Evolutionary conservation across 2,329 filamentous ascomycete genomes (phyloP), one percentile per base, ranked within the genome.

Genomic region (Karstenula rhodostoma): DNA sequence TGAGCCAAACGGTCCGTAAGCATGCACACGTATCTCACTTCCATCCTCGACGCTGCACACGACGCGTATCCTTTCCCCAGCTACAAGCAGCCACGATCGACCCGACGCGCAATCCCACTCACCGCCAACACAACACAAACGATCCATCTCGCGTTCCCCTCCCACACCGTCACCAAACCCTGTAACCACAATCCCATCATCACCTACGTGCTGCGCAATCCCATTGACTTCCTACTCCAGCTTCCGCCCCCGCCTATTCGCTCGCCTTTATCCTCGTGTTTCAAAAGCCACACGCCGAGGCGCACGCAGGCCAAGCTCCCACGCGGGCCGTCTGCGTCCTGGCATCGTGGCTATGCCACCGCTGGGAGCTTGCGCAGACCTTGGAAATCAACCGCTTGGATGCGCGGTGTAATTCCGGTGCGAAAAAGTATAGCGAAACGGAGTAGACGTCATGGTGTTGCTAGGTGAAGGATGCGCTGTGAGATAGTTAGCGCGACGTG

Each of bases 331-430:
- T 25, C 9, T n/a, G 25, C 46, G 15, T 48, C 46, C 23, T 29
- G 25, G 46, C 46, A 48, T 32, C 32, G 46, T 23, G 46, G 46
- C 46, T 48, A 25, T 48, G 46, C n/a, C 46, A 17, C 17, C 25
- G 46, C 12, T 32, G 15, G 17, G n/a, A n/a, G 9, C 19, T 25
- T 46, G 10, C 43, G 12, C 23, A 22, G 19, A 23, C 8, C 7
- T 46, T 46, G 25, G 19, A 22, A 46, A 46, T 46, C 19, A 25
- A 35, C 3, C 2, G 9, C 8, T 4, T n/a, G n/a, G n/a, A n/a
- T n/a, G n/a, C n/a, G n/a, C n/a, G n/a, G n/a, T n/a, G n/a, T n/a
- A n/a, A n/a, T n/a, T n/a, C n/a, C n/a, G n/a, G n/a, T n/a, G n/a
- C n/a, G n/a, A n/a, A n/a, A n/a, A n/a, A n/a, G n/a, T n/a, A n/a